phyloP scores from a whole-genome alignment of 257 asterid genomes.

The Solanum gracilifrons region DNA sequence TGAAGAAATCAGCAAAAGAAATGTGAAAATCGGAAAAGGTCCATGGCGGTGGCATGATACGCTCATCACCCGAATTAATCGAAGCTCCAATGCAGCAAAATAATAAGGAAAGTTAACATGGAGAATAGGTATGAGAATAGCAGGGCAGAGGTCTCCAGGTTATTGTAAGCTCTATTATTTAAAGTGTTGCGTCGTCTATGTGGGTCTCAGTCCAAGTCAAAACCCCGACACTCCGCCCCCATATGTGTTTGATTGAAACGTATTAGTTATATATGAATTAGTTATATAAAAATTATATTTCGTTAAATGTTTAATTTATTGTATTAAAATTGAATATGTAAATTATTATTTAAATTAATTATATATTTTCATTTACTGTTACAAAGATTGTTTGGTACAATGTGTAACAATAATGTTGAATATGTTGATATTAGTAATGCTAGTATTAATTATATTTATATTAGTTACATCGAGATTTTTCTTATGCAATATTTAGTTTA shows the following conservation, averaged over 20 bases:
- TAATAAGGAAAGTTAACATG: neutral
- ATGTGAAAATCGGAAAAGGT: neutral
- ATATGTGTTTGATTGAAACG: too few relatives aligned
- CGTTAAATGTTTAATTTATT: too few relatives aligned
- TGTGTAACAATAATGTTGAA: too few relatives aligned
- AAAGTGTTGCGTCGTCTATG: neutral
- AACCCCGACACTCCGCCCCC: neutral
- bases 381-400: too few relatives aligned
- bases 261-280: too few relatives aligned
- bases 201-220: neutral
- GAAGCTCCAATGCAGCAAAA: neutral
- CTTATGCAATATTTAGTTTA: too few relatives aligned
- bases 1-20: neutral
- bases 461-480: too few relatives aligned
- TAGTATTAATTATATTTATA: too few relatives aligned
- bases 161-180: neutral
- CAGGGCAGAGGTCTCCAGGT: neutral
- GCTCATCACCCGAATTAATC: neutral
- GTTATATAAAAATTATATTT: too few relatives aligned
- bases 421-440: neutral
- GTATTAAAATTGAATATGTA: too few relatives aligned
- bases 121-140: neutral
- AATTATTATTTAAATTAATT: too few relatives aligned
- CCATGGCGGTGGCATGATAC: neutral
- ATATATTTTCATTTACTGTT: too few relatives aligned